These are phyloP conservation scores for Pyracantha coccinea DNA, from an alignment of 331 rosid species.

Conservation along the genomic window DNA sequence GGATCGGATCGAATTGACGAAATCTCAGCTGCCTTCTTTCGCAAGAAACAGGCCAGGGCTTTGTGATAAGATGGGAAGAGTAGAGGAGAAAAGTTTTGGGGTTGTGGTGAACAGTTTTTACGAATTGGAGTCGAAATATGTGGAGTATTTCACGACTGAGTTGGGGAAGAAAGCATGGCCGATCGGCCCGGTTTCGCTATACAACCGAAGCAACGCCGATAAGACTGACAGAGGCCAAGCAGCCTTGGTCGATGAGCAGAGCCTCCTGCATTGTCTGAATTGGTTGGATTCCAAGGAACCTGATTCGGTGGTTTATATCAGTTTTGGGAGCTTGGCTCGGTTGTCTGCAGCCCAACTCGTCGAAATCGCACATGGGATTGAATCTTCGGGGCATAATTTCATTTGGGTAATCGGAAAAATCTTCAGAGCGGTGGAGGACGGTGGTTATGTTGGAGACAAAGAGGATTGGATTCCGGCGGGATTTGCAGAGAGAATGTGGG, in stretches of 20 bases:
- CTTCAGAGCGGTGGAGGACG: no score
- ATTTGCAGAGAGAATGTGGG: no score
- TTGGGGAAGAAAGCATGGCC: slow-evolving; percentile 14
- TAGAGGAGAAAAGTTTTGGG: slow-evolving; percentile 19
- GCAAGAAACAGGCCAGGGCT: neutral
- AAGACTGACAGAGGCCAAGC: slow-evolving; percentile 11
- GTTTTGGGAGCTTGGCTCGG: slow-evolving; percentile 3
- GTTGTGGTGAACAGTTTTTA: slow-evolving; percentile 25
- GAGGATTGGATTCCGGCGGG: no score
- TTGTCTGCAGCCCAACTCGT: no score
- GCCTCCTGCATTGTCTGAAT: neutral
- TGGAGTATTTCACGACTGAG: slow-evolving; percentile 2
- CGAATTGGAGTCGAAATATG: slow-evolving; percentile 21
- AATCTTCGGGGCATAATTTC: no score
- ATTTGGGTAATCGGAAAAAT: no score
- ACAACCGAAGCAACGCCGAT: neutral
- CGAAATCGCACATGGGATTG: no score
- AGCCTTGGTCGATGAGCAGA: neutral
- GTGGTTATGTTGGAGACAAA: no score
- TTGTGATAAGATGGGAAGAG: neutral
- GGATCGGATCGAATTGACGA: slow-evolving; percentile 14
- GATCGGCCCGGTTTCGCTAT: slow-evolving; percentile 17
- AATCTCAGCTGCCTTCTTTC: neutral
- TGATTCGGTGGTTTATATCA: slow-evolving; percentile 16
- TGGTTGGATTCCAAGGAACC: slow-evolving; percentile 14